phyloP scores from a whole-genome alignment of 2,329 filamentous ascomycete species.

The Penicillium digitatum region DNA sequence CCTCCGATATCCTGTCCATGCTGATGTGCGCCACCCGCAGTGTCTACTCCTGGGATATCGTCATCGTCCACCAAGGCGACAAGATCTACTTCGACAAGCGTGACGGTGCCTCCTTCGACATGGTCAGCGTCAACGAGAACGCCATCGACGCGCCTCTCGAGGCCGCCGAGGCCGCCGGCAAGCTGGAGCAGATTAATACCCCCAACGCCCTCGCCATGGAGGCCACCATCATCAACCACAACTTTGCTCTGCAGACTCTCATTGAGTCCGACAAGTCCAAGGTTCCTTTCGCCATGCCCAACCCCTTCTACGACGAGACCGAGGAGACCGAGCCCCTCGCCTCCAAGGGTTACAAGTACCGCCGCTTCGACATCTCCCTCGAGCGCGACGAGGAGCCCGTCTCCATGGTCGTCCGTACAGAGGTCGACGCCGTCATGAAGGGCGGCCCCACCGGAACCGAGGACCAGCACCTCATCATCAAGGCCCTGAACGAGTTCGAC shows the following conservation, averaged over 20 bases:
- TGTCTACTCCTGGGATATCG: conserved; percentile 97
- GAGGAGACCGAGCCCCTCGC: conserved; percentile 92
- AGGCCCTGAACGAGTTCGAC: conserved; percentile 98
- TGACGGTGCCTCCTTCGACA: conserved; percentile 87
- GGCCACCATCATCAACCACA: conserved; percentile 99
- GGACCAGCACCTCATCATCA: conserved; percentile 85
- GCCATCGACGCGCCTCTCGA: conserved; percentile 92
- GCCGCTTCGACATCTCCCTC: conserved; percentile 89
- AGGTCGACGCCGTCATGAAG: conserved; percentile 93
- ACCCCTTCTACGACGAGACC: conserved; percentile 94
- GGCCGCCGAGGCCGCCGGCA: conserved; percentile 63
- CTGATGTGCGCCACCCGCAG: conserved; percentile 97
- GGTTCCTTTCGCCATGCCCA: conserved; percentile 78
- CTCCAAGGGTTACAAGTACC: conserved; percentile 97
- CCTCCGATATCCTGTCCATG: conserved; percentile 96
- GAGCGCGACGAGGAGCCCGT: conserved; percentile 88
- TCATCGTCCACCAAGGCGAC: conserved; percentile 87
- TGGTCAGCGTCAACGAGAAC: conserved; percentile 99
- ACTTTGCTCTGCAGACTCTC: conserved; percentile 96
- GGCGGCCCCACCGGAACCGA: conserved; percentile 79
- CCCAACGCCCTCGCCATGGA: conserved; percentile 90
- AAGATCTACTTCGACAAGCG: conserved; percentile 99
- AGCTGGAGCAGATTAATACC: conserved; percentile 92
- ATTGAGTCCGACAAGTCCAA: conserved; percentile 73
- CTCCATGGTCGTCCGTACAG: conserved; percentile 87